phyloP scores from a whole-genome alignment of 1,139 yeast species.

The Diutina rugosa region DNA sequence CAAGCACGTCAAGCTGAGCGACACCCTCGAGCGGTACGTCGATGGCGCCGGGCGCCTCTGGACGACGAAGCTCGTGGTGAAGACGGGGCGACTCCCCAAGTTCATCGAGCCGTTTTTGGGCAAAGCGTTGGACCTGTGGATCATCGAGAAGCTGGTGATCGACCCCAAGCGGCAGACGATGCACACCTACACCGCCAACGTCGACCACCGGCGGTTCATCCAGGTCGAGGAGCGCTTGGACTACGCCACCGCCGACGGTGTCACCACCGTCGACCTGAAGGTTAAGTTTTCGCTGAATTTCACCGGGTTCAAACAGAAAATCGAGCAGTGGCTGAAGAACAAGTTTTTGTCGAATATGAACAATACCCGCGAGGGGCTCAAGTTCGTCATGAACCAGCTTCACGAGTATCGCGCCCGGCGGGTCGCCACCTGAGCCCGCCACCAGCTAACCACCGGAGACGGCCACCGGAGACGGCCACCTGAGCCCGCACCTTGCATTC shows the following conservation, averaged over 20 bases:
- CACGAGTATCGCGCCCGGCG: constrained; percentile 6
- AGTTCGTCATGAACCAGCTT: constrained; percentile 56
- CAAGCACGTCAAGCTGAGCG: constrained; percentile 76
- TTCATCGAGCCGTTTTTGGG: constrained; percentile 77
- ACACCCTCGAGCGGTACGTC: constrained; percentile 50
- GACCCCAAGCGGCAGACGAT: constrained; percentile 48
- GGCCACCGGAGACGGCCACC: not conserved
- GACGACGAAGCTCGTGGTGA: constrained; percentile 65
- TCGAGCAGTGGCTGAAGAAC: constrained; percentile 73
- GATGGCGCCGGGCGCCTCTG: constrained; percentile 55
- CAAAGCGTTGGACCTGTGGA: constrained; percentile 63
- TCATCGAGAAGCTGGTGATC: constrained; percentile 67
- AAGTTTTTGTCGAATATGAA: constrained; percentile 56
- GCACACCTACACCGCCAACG: constrained; percentile 66
- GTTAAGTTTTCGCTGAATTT: constrained; percentile 72
- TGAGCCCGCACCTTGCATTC: not conserved
- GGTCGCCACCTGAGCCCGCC: not conserved
- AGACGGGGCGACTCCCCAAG: constrained; percentile 69
- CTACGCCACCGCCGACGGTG: constrained; percentile 19
- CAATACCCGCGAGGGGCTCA: constrained; percentile 62
- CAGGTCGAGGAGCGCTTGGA: constrained; percentile 68
- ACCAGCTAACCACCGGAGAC: too few species aligned
- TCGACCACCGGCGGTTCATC: constrained; percentile 74
- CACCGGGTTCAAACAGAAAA: constrained; percentile 53
- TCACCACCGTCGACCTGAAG: constrained; percentile 31